Evolutionary conservation across 2,329 filamentous ascomycete species (phyloP).

Genomic region (Cytospora paraplurivora): DNA sequence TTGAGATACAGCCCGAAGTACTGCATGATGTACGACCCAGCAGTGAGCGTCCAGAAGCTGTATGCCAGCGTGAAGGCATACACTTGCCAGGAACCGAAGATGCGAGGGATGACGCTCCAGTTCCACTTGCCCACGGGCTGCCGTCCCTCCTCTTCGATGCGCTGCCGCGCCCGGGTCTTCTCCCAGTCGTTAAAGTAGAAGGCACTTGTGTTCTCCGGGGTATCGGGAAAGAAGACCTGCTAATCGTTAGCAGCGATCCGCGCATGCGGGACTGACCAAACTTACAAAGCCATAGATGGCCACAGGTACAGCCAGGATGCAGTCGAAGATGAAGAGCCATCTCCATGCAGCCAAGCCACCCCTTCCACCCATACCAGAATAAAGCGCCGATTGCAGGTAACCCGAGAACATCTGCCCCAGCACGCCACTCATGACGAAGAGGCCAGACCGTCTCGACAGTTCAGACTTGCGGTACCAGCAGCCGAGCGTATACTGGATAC

Average conservation of each 20-base stretch:
- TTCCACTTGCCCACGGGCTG: constrained; percentile 42
- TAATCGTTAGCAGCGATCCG: not conserved
- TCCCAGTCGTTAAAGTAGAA: constrained; percentile 56
- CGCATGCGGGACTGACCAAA: not conserved
- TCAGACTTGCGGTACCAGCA: constrained; percentile 63
- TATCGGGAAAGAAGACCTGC: constrained; percentile 45
- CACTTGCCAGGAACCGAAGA: constrained; percentile 47
- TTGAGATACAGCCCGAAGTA: constrained; percentile 46
- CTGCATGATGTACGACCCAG: constrained; percentile 44
- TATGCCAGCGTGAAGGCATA: constrained; percentile 46
- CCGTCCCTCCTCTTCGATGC: constrained; percentile 63
- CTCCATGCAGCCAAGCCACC: constrained; percentile 40
- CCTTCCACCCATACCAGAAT: constrained; percentile 39
- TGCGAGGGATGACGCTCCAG: constrained; percentile 41
- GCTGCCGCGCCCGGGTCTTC: constrained; percentile 62
- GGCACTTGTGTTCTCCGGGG: constrained; percentile 45
- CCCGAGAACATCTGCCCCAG: constrained; percentile 45
- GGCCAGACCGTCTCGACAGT: constrained; percentile 56
- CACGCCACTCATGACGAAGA: constrained; percentile 61
- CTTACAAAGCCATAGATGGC: constrained; percentile 38
- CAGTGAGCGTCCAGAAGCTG: constrained; percentile 43
- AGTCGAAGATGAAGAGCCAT: constrained; percentile 45
- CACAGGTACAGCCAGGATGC: constrained; percentile 42
- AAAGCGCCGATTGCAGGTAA: constrained; percentile 40
- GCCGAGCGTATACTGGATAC: constrained; percentile 47